A percentile compares a stretch with the other conserved stretches of the same genome.
phyloP scores from a whole-genome alignment of 768 basidiomycete species.

The Auriscalpium microsporum region DNA sequence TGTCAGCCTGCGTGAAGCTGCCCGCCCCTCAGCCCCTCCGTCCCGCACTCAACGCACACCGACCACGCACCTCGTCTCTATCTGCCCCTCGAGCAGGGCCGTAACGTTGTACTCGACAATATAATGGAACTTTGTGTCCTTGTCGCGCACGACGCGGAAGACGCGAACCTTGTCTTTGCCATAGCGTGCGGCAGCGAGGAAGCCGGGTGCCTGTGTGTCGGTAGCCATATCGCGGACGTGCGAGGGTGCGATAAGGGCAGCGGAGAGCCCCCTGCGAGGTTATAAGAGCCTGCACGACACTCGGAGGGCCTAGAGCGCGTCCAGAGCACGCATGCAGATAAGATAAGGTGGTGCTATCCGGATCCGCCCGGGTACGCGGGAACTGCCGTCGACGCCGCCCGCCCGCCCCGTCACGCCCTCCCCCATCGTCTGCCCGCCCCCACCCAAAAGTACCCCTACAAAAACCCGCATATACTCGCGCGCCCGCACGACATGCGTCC shows the following conservation, averaged over 20 bases:
- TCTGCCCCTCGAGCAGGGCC: constrained; percentile 74
- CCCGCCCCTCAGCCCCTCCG: not conserved
- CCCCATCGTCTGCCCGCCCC: not conserved
- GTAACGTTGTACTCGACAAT: constrained; percentile 82
- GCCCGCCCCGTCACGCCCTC: not conserved
- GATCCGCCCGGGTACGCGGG: not conserved
- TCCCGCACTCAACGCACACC: not conserved
- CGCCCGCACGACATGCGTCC: not conserved
- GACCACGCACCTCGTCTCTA: constrained; percentile 53
- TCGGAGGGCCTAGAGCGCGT: not conserved
- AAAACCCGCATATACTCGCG: not conserved
- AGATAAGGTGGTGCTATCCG: not conserved
- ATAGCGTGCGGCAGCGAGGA: constrained; percentile 51
- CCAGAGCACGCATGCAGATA: not conserved
- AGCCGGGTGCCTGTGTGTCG: not conserved
- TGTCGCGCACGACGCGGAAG: constrained; percentile 66
- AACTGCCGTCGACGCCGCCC: not conserved
- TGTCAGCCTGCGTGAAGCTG: constrained; percentile 86
- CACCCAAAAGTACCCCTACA: not conserved
- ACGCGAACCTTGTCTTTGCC: constrained; percentile 89
- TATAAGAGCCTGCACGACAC: no score
- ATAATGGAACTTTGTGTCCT: constrained; percentile 48
- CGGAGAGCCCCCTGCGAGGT: not conserved
- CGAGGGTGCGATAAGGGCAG: not conserved
- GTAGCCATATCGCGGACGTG: not conserved